Percentiles rank a stretch among this genome's conserved stretches.
These are phyloP conservation scores for Persicaria tinctoria DNA, from an alignment of 148 eudicot species.

Conservation along the genomic window DNA sequence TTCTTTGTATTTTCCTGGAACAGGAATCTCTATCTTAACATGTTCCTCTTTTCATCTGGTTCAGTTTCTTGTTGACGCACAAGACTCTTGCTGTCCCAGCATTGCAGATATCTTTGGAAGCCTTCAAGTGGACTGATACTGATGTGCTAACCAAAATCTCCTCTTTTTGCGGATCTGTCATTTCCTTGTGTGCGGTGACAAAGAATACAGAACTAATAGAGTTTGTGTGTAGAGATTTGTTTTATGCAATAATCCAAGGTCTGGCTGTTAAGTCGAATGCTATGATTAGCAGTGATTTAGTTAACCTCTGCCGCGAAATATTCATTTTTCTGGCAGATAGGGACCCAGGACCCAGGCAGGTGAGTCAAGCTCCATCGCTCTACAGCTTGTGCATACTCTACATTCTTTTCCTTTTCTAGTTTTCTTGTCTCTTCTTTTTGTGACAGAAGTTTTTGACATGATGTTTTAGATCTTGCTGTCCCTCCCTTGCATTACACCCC, in stretches of 20 bases:
- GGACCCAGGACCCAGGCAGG: constrained; percentile 89
- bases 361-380: constrained; percentile 19
- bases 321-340: constrained; percentile 61
- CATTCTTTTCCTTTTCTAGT: not conserved
- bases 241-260: constrained; percentile 77
- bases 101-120: constrained; percentile 67
- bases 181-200: constrained; percentile 51
- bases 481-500: constrained; percentile 65
- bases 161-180: constrained; percentile 57
- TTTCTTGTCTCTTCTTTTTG: not conserved
- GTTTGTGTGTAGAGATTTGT: constrained; percentile 79
- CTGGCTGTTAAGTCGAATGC: constrained; percentile 84
- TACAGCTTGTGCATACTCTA: too few species aligned
- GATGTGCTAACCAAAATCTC: constrained; percentile 71
- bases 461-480: constrained; percentile 63
- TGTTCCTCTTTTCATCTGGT: constrained; percentile 11
- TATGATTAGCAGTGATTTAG: constrained; percentile 55
- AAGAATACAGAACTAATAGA: constrained; percentile 63
- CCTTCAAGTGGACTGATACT: constrained; percentile 81
- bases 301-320: constrained; percentile 84
- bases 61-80: constrained; percentile 69
- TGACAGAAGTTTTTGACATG: not conserved
- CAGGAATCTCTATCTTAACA: not conserved
- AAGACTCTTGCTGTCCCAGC: constrained; percentile 66
- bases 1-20: not conserved